These are phyloP conservation scores for Colletotrichum sojae DNA, from an alignment of 2,329 filamentous ascomycete species.

Conservation along the genomic window DNA sequence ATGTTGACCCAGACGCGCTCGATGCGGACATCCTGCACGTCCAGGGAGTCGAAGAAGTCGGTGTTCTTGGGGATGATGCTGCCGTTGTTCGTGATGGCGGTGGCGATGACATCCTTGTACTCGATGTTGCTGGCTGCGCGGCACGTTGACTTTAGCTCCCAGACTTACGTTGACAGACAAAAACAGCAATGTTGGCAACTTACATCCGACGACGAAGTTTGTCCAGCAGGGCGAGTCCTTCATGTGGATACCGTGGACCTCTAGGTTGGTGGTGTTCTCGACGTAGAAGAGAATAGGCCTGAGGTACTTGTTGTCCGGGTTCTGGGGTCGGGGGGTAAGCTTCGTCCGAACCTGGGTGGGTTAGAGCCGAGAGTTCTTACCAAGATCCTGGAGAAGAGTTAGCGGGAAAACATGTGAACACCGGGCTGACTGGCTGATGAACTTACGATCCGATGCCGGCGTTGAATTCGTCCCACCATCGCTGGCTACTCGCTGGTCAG, in stretches of 20 bases:
- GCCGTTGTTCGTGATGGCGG: constrained; percentile 63
- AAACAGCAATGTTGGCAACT: neutral
- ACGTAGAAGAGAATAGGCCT: constrained; percentile 74
- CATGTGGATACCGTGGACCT: constrained; percentile 70
- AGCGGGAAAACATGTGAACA: neutral
- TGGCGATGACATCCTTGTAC: constrained; percentile 68
- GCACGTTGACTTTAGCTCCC: neutral
- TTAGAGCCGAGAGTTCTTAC: neutral
- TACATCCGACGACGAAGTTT: constrained; percentile 71
- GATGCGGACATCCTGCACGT: constrained; percentile 67
- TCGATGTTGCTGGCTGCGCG: constrained; percentile 60
- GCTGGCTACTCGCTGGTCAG: constrained; percentile 46
- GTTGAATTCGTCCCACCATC: constrained; percentile 60
- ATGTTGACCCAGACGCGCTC: constrained; percentile 66
- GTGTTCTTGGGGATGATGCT: constrained; percentile 69
- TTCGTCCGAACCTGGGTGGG: too few species aligned
- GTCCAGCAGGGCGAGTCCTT: constrained; percentile 76
- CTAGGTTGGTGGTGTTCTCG: constrained; percentile 72
- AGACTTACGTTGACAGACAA: neutral
- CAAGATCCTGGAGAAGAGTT: neutral
- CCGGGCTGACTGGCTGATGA: neutral
- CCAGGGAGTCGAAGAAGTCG: constrained; percentile 74
- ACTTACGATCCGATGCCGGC: constrained; percentile 45
- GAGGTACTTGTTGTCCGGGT: constrained; percentile 69
- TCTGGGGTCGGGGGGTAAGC: constrained; percentile 52